A percentile compares a stretch with the other conserved stretches of the same genome.
These are phyloP conservation scores for Penicillium steckii DNA, from an alignment of 495 filamentous ascomycete genomes.

Conservation along the genomic window DNA sequence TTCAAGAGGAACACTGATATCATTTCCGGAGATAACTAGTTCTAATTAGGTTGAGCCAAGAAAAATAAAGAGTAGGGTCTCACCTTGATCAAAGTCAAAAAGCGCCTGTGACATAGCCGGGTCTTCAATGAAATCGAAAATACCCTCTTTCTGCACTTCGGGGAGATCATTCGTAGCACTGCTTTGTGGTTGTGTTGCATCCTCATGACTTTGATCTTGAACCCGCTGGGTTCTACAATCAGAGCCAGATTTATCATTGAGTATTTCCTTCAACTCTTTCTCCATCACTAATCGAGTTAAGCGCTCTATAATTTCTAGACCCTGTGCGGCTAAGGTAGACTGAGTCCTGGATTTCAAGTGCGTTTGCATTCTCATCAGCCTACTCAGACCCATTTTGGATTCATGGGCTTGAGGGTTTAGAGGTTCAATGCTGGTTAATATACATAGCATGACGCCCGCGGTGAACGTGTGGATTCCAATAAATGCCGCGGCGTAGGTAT, in stretches of 20 bases:
- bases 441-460: constrained; percentile 24
- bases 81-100: constrained; percentile 13
- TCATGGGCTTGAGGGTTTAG: constrained; percentile 13
- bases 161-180: neutral
- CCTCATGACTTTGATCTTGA: neutral
- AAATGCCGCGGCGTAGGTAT: constrained; percentile 31
- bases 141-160: neutral
- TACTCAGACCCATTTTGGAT: constrained; percentile 21
- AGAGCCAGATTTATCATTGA: constrained; percentile 3
- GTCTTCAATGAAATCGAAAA: constrained; percentile 10
- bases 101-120: constrained; percentile 10
- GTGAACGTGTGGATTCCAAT: constrained; percentile 34
- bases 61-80: neutral
- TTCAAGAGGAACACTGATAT: neutral
- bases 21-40: constrained; percentile 1
- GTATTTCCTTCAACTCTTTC: constrained; percentile 28
- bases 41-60: neutral
- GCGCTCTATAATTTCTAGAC: constrained; percentile 24
- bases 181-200: neutral
- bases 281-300: constrained; percentile 27
- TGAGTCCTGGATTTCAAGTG: constrained; percentile 15
- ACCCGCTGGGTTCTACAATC: neutral
- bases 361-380: constrained; percentile 20
- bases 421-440: constrained; percentile 27
- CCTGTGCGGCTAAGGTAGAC: constrained; percentile 23